phyloP scores from a whole-genome alignment of 2,329 filamentous ascomycete genomes.

The Westerdykella ornata region DNA sequence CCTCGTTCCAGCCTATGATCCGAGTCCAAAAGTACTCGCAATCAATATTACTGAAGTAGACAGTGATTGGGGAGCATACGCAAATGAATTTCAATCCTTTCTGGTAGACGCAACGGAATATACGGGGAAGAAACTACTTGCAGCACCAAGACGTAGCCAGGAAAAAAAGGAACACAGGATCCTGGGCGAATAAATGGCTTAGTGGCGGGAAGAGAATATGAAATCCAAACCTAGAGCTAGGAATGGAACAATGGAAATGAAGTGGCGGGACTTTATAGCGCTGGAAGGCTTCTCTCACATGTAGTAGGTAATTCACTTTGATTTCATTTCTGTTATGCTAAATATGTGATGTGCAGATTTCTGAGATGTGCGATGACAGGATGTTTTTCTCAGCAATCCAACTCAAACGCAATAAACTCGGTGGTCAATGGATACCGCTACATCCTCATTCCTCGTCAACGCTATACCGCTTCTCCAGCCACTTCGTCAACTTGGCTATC shows the following conservation, averaged over 20 bases:
- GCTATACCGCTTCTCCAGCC: conserved; percentile 9
- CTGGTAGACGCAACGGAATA: conserved; percentile 35
- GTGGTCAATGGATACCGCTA: conserved; percentile 1
- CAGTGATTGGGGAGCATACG: conserved; percentile 30
- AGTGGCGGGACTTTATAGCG: background rate
- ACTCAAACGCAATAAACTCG: background rate
- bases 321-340: conserved; percentile 1
- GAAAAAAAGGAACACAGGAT: conserved; percentile 35
- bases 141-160: conserved; percentile 41
- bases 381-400: background rate
- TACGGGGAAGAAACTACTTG: conserved; percentile 37
- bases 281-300: background rate
- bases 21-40: conserved; percentile 39
- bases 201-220: conserved; percentile 12
- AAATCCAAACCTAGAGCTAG: background rate
- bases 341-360: background rate
- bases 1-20: conserved; percentile 32
- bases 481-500: conserved; percentile 11
- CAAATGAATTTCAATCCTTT: conserved; percentile 33
- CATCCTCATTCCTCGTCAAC: conserved; percentile 2
- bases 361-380: no score
- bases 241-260: background rate
- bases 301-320: background rate
- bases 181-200: conserved; percentile 29
- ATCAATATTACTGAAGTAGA: conserved; percentile 43